These are phyloP conservation scores for Globisporangium viniferum DNA, from an alignment of 352 stramenopile genomes.

Conservation along the genomic window DNA sequence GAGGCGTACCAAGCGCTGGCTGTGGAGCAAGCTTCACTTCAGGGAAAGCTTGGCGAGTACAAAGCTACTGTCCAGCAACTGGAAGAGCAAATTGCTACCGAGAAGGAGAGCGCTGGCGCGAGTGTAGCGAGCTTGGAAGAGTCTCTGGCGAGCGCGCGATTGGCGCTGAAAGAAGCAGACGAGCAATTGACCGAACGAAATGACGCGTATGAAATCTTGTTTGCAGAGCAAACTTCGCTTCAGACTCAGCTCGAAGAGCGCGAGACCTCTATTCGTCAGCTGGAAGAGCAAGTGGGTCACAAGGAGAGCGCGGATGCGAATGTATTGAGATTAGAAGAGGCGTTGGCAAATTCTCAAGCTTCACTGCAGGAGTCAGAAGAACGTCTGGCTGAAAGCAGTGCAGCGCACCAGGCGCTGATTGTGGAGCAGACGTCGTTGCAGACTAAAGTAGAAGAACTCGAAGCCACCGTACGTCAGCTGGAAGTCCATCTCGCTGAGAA, in stretches of 20 bases:
- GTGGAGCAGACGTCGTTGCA: neutral
- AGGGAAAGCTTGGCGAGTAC: neutral
- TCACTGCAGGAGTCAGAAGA: neutral
- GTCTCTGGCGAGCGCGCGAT: neutral
- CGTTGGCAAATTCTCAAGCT: neutral
- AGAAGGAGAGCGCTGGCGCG: neutral
- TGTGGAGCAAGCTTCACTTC: neutral
- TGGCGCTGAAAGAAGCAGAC: neutral
- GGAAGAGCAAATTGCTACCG: slow-evolving; percentile 5
- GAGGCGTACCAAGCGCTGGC: neutral
- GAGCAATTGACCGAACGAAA: neutral
- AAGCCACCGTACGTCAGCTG: neutral
- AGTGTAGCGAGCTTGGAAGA: neutral
- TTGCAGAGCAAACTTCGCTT: neutral
- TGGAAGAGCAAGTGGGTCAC: slow-evolving; percentile 5
- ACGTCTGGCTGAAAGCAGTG: neutral
- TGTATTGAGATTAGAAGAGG: neutral
- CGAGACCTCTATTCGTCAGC: slow-evolving; percentile 1
- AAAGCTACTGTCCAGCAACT: slow-evolving; percentile 8
- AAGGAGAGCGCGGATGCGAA: neutral
- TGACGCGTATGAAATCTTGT: neutral
- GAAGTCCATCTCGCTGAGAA: slow-evolving; percentile 12
- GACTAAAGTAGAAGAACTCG: neutral
- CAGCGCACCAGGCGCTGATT: neutral
- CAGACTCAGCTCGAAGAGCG: neutral